Evolutionary conservation across 2,329 filamentous ascomycete genomes (phyloP), one percentile per base, ranked within the genome.

Genomic region (Claviceps sp.): DNA sequence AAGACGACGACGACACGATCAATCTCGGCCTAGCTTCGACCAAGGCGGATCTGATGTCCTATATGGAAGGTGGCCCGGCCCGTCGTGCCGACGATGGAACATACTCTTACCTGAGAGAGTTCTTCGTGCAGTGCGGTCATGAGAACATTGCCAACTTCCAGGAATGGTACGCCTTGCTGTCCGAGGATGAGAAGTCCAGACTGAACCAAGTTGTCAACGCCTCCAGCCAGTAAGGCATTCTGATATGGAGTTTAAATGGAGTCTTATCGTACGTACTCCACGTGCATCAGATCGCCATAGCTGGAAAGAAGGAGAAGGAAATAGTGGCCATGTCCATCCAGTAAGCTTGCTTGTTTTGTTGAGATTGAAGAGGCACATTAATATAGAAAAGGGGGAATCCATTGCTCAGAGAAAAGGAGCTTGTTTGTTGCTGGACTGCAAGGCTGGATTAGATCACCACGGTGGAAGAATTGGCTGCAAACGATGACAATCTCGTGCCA

Each of bases 11-110:
- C 1, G 81, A 86, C 55, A 77, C 79, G 2, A 70, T 95, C 13
- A 89, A 95, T 65, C 77, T 96, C n/a, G 82, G 81, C 43, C 72
- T 85, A 13, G 82, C 77, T 3, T 69, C 75, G 26, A 84, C 79
- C 42, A 86, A 86, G 66, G 74, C 78, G 20, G 86, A 95, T 55
- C 76, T 96, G 45, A 94, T 95, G 87, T 79, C 82, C 1, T 88
- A 79, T 61, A 78, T 81, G 24, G 83, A 83, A 45, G 75, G 76
- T 16, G 74, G 75, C 51, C 74, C 63, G 46, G 70, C 71, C 59
- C 80, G 89, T 50, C 80, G 85, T 62, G 79, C 84, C 37, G 91
- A 97, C 63, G 88, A 96, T 63, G 89, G 95, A 73, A 95, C 90
- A 7, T 88, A 95, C 65, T 79, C 78, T 4, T 95, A 88, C 65